Evolutionary conservation across 2,329 filamentous ascomycete genomes (phyloP).

Genomic region (Blastomyces gilchristii): DNA sequence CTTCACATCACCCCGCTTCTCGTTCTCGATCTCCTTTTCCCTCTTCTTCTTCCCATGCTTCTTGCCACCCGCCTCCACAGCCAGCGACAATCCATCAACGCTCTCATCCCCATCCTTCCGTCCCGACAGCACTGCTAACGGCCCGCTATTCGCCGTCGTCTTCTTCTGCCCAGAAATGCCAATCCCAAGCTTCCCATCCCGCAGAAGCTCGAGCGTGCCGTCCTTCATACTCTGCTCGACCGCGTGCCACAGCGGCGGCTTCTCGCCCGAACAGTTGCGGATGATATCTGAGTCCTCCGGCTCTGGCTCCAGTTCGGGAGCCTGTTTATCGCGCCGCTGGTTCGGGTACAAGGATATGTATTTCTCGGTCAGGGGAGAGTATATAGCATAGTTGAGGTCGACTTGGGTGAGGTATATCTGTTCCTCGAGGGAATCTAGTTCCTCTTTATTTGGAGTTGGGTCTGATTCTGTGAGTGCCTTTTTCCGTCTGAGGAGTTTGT

Average conservation of each 20-base stretch:
- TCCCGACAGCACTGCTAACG: not conserved
- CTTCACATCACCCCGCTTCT: too few relatives aligned
- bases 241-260: conserved; percentile 36
- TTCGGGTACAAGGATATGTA: conserved; percentile 48
- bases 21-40: conserved; percentile 5
- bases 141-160: conserved; percentile 9
- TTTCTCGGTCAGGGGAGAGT: conserved; percentile 49
- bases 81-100: not conserved
- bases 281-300: conserved; percentile 18
- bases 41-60: conserved; percentile 8
- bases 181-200: conserved; percentile 32
- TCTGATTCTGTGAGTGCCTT: conserved; percentile 2
- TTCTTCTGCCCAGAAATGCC: conserved; percentile 17
- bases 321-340: conserved; percentile 23
- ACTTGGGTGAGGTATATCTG: conserved; percentile 43
- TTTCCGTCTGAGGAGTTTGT: conserved; percentile 18
- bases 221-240: conserved; percentile 38
- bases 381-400: conserved; percentile 53
- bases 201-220: conserved; percentile 33
- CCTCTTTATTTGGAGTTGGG: conserved; percentile 15
- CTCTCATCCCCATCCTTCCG: conserved; percentile 5
- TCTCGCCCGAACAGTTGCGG: conserved; percentile 19
- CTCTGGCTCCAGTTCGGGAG: conserved; percentile 16
- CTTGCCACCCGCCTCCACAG: conserved; percentile 11
- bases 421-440: conserved; percentile 20